Evolutionary conservation across 2,329 filamentous ascomycete genomes (phyloP).

Genomic region (Neofusicoccum cordaticola): DNA sequence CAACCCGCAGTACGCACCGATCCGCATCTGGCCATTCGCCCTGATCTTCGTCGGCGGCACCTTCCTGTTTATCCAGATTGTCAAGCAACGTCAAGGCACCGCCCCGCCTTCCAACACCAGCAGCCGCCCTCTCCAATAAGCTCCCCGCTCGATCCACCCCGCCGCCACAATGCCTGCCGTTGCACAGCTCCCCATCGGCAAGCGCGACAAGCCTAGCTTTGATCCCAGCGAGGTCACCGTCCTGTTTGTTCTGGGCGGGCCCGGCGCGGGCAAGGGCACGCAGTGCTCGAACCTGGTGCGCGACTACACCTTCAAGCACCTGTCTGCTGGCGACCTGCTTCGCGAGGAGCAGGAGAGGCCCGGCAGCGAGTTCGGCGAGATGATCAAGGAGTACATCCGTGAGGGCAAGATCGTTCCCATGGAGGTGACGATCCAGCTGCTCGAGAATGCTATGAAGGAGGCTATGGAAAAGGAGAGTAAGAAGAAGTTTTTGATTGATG

Average conservation of each 20-base stretch:
- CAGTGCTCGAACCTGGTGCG: constrained; percentile 86
- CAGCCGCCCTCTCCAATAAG: constrained; percentile 6
- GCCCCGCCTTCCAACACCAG: constrained; percentile 19
- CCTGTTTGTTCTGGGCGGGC: constrained; percentile 92
- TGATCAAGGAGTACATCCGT: constrained; percentile 92
- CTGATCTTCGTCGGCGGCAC: constrained; percentile 47
- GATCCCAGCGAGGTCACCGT: constrained; percentile 77
- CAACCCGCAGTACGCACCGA: constrained; percentile 36
- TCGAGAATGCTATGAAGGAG: constrained; percentile 88
- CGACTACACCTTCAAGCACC: constrained; percentile 87
- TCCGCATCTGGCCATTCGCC: constrained; percentile 45
- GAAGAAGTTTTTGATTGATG: constrained; percentile 72
- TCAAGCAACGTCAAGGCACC: constrained; percentile 44
- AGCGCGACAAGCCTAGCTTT: constrained; percentile 65
- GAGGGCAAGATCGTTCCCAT: constrained; percentile 97
- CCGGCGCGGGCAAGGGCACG: constrained; percentile 93
- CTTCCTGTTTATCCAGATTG: constrained; percentile 46
- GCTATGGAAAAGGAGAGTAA: constrained; percentile 58
- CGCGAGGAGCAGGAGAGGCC: constrained; percentile 87
- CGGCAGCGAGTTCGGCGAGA: constrained; percentile 82
- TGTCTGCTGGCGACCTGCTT: constrained; percentile 89
- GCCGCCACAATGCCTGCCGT: constrained; percentile 7
- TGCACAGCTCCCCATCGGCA: constrained; percentile 31
- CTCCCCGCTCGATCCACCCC: not conserved
- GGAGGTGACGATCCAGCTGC: constrained; percentile 90